A percentile compares a stretch with the other conserved stretches of the same genome.
Conservation (phyloP, 225 moss, liverwort and hornwort genomes). For the Pleurozium schreberi region DNA sequence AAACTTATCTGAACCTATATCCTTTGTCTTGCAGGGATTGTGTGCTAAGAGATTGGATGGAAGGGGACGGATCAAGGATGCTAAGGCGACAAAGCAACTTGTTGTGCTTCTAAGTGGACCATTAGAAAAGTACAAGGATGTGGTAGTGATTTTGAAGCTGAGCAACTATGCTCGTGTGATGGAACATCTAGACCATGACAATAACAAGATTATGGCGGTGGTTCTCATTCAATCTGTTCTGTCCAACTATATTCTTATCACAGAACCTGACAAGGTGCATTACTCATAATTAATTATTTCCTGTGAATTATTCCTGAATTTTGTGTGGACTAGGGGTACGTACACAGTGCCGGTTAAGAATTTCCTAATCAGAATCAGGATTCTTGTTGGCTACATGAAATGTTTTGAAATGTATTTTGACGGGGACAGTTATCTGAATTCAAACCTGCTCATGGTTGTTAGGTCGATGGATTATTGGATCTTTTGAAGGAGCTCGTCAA, state of each 20-base stretch:
- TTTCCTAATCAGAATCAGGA: not conserved
- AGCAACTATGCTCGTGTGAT: conserved; percentile 85
- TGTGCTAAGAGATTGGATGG: conserved; percentile 86
- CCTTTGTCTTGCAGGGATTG: conserved; percentile 47
- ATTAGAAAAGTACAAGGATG: conserved; percentile 83
- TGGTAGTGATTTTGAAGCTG: conserved; percentile 73
- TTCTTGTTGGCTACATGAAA: not conserved
- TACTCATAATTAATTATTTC: too few relatives aligned
- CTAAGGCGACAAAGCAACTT: conserved; percentile 71
- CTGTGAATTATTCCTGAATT: not conserved
- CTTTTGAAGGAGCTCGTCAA: conserved; percentile 83
- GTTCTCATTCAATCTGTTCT: conserved; percentile 83
- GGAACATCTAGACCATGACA: conserved; percentile 82
- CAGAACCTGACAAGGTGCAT: conserved; percentile 72
- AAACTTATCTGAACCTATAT: not conserved
- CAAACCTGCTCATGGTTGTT: not conserved
- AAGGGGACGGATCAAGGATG: conserved; percentile 66
- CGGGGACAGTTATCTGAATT: not conserved
- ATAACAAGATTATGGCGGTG: conserved; percentile 80
- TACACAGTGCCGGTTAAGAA: not conserved
- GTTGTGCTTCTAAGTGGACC: conserved; percentile 74
- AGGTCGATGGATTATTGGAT: conserved; percentile 84
- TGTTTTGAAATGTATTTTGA: not conserved
- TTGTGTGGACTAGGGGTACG: not conserved
- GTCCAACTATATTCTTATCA: conserved; percentile 57